Base-by-base conservation (phyloP, 2,329 filamentous ascomycete genomes). In the Stachybotrys chlorohalonatus region DNA sequence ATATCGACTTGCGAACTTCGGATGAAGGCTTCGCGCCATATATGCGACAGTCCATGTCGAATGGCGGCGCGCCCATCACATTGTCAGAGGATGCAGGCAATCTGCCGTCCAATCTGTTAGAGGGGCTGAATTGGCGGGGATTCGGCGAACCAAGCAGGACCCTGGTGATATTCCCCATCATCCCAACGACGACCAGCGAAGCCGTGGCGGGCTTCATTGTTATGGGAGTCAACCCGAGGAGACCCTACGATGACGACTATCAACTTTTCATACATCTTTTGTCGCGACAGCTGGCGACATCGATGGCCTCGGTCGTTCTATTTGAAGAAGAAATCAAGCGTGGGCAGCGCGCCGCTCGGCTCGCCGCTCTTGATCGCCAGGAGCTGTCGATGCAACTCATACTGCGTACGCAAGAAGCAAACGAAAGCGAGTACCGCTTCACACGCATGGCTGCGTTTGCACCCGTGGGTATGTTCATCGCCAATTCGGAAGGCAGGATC, bases 361-460 rank as follows among this genome's bases (percentile, higher is more conserved):
- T 91, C 39, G 89, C 89, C 9, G 87, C 87, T 2, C 73, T 89
- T 57, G 89, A 94, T 67, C 83, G 86, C 2, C 87, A 90, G 60
- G 85, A 90, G 63, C 78, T 94, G 4, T 89, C 87, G 0, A 81
- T 89, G 66, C 86, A 93, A 65, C 76, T 94, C 13, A 83, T 84
- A 48, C 76, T 86, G 16, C 74, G 81, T 36, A 84, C 82, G 1
- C 78, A 81, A 60, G 81, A 86, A 62, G 81, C 81, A 0, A 75
- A 79, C 47, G 82, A 86, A 62, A 84, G 84, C 65, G 89, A 94
- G 66, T 85, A 87, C 36, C 86, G 86, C 55, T 94, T 94, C 65
- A 90, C 87, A 1, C 79, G 88, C 49, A 91, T 94, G 87, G 88
- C 89, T 2, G 89, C 92, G 64, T 89, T 90, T 59, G 87, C 88